A percentile compares a stretch with the other conserved stretches of the same genome.
These are phyloP conservation scores for Tetraselmis striata DNA, from an alignment of 139 green algal genomes.

Conservation along the genomic window DNA sequence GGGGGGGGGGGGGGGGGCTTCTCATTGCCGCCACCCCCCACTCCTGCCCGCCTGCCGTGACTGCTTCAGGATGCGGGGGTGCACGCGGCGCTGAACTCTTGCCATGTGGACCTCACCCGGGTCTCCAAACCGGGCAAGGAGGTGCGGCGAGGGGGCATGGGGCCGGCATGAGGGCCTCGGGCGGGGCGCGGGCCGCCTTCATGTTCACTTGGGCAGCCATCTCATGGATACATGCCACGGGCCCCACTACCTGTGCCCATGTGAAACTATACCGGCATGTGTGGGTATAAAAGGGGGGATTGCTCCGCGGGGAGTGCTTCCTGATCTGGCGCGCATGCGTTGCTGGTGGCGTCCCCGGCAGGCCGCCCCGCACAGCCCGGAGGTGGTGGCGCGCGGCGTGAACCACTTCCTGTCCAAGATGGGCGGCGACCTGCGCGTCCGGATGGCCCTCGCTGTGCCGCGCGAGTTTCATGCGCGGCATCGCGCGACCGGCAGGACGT, in stretches of 20 bases:
- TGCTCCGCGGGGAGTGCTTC: no score
- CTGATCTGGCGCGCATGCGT: no score
- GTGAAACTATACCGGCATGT: not conserved
- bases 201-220: no score
- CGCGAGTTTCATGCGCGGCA: not conserved
- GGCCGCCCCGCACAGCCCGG: not conserved
- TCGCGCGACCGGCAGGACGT: not conserved
- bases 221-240: no score
- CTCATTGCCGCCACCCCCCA: no score
- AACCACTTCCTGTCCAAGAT: conserved; percentile 6
- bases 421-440: not conserved
- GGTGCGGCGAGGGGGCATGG: no score
- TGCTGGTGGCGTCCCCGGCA: no score
- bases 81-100: not conserved
- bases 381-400: not conserved
- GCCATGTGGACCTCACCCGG: not conserved
- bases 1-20: no score
- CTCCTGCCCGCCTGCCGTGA: no score
- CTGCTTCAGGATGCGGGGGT: not conserved
- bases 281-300: not conserved
- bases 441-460: not conserved
- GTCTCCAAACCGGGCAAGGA: not conserved
- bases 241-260: no score
- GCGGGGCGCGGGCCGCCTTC: no score
- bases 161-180: no score